These are phyloP conservation scores for Protomyces lactucae-debilis DNA, from an alignment of 1,139 yeast species.

Conservation along the genomic window DNA sequence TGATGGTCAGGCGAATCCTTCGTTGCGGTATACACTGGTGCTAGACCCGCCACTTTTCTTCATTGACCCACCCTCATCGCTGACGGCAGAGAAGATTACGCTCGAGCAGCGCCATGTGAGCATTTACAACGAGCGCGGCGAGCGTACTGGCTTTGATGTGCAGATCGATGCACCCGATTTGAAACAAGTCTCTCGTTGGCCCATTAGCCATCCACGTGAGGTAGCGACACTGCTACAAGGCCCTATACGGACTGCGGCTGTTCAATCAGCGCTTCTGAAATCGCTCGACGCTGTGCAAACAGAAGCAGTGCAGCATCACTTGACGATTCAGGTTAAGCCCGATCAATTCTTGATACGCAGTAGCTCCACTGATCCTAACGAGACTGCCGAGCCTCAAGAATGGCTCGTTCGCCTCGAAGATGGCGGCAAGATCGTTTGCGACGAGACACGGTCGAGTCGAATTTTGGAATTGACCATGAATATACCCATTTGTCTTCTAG, in stretches of 20 bases:
- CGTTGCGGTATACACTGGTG: slow-evolving; percentile 5
- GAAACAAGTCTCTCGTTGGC: neutral
- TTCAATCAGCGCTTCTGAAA: neutral
- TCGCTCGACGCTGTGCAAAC: neutral
- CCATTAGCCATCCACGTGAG: neutral
- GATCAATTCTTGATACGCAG: neutral
- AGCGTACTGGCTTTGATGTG: neutral
- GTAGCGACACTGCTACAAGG: neutral
- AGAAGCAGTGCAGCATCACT: neutral
- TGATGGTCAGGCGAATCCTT: neutral
- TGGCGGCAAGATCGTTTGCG: neutral
- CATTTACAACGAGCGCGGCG: neutral
- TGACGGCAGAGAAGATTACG: neutral
- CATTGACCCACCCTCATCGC: neutral
- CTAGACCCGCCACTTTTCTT: slow-evolving; percentile 18
- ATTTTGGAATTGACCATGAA: neutral
- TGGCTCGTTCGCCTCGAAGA: neutral
- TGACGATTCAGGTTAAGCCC: neutral
- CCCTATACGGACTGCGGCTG: neutral
- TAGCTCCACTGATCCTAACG: neutral
- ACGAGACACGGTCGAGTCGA: neutral
- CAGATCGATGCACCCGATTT: neutral
- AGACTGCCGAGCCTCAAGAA: slow-evolving; percentile 24
- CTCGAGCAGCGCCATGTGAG: neutral
- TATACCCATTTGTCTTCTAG: neutral